Base-by-base conservation (phyloP, 108 stramenopile genomes). In the Aurantiochytrium sp. region DNA sequence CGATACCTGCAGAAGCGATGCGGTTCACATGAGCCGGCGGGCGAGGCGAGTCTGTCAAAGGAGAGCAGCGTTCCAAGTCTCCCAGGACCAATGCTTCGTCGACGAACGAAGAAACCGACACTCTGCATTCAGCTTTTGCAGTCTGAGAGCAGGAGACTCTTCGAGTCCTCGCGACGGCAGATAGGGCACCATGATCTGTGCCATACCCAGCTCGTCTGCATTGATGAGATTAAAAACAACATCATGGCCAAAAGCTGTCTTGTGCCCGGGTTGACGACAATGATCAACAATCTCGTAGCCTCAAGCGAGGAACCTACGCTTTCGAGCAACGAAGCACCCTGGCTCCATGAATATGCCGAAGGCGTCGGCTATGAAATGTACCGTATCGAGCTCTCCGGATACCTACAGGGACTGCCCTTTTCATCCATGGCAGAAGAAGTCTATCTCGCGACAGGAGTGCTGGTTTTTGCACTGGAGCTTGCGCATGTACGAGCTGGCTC, bases 281-380 rank as follows among this genome's bases (percentile, higher is more conserved):
- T 90, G 76, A 69, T 90, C 1, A 72, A 47, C 49, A 90, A 90
- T 42, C 59, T 90, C 23, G 60, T 90, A 23, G 87, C 89, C 5
- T 90, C 89, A 5, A 72, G 71, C 76, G 89, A 83, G 5, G 88
- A 69, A 5, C 21, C 73, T 6, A 83, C 21, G 21, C 28, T 83
- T 21, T 83, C 73, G 44, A 18, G 21, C 19, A 51, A 47, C 28
- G 73, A 83, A 83, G 44, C 60, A 25, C 43, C 76, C 10, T 90
- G 89, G 89, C 45, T 58, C 0, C 12, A 58, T 6, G 76, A 90
- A 42, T 90, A 90, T 47, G 43, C 18, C 45, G 44, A 87, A 21
- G 89, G 89, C 0, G 44, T 28, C 18, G 49, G 59, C 76, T 90
- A 60, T 25, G 89, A 90, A 58, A 87, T 90, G 35, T 90, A 90